These are phyloP conservation scores for Epichloe sylvatica DNA, from an alignment of 2,329 filamentous ascomycete species.

Conservation along the genomic window DNA sequence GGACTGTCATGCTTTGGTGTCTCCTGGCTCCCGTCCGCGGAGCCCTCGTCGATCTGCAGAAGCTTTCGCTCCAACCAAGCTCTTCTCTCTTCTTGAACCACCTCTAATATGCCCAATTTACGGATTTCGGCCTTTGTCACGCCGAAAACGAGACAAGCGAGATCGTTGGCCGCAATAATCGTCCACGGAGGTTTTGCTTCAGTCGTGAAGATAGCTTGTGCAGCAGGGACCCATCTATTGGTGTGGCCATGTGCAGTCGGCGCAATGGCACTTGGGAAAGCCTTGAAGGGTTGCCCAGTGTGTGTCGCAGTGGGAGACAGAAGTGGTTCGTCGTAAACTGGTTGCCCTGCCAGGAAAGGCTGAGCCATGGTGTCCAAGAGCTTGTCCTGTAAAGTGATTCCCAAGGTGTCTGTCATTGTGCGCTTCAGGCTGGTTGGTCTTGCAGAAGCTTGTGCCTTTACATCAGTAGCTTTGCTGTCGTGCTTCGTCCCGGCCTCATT, in stretches of 20 bases:
- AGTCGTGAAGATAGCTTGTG: conserved; percentile 97
- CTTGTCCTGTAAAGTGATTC: conserved; percentile 63
- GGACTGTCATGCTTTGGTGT: conserved; percentile 22
- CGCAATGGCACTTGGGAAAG: conserved; percentile 34
- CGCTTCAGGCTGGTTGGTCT: conserved; percentile 61
- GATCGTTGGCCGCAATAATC: conserved; percentile 87
- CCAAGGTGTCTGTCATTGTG: conserved; percentile 72
- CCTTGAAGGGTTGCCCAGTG: conserved; percentile 25
- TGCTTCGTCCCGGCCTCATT: conserved; percentile 43
- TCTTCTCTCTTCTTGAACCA: conserved; percentile 78
- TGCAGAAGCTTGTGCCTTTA: conserved; percentile 38
- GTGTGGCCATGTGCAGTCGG: conserved; percentile 71
- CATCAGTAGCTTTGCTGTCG: conserved; percentile 32
- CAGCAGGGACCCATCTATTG: conserved; percentile 77
- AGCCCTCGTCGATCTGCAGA: conserved; percentile 32
- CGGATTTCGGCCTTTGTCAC: conserved; percentile 91
- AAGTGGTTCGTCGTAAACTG: conserved; percentile 21
- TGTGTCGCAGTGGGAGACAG: conserved; percentile 30
- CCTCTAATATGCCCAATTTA: conserved; percentile 87
- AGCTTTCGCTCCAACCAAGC: conserved; percentile 84
- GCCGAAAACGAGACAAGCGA: conserved; percentile 96
- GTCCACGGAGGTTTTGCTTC: conserved; percentile 84
- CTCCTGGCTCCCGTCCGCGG: conserved; percentile 17
- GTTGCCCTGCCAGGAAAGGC: conserved; percentile 48
- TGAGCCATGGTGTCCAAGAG: conserved; percentile 75